Evolutionary conservation across 2,329 filamentous ascomycete genomes (phyloP), one percentile per base, ranked within the genome.

Genomic region (Fusarium solani-melongenae): DNA sequence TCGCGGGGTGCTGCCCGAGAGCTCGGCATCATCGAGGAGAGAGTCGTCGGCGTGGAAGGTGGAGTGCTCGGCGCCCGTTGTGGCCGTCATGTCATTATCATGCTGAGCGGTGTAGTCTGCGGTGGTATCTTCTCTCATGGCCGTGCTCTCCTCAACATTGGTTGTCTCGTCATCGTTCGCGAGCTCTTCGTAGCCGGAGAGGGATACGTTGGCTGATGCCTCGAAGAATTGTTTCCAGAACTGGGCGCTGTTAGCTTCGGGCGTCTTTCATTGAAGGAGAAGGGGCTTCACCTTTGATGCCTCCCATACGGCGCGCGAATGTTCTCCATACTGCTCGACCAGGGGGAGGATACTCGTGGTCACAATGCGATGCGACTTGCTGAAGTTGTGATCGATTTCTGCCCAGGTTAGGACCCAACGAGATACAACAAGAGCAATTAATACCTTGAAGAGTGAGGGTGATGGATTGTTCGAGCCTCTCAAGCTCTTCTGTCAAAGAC

Each of bases 181-280:
- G 24, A 91, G 88, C 79, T 97, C 95, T 80, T 98, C 96, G 82
- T 99, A 98, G 31, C 95, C 95, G 0, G 95, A 98, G 12, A 99
- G 89, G 12, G 96, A 98, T 29, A 99, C 96, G 79, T 99, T 98
- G 81, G 96, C 96, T 56, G 95, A 98, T 38, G 96, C 95, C 84
- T 99, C 96, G 83, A 99, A 99, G 86, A 99, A 99, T 86, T 98
- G 95, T 84, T 99, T 99, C 96, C 96, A 99, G 84, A 99, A 99
- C 93, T 97, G 79, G 14, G 63, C 31, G 10, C 31, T 59, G 36
- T 71, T 14, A 69, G 67, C 29, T 44, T 27, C 33, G 22, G 11
- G 24, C 14, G 14, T 44, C 5, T 29, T 15, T 11, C 2, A 11
- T 24, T 1, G 3, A 11, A 0, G 15, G 15, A 8, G 27, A 22